Base-by-base conservation (phyloP, 2,329 filamentous ascomycete genomes). In the Epichloe glyceriae region DNA sequence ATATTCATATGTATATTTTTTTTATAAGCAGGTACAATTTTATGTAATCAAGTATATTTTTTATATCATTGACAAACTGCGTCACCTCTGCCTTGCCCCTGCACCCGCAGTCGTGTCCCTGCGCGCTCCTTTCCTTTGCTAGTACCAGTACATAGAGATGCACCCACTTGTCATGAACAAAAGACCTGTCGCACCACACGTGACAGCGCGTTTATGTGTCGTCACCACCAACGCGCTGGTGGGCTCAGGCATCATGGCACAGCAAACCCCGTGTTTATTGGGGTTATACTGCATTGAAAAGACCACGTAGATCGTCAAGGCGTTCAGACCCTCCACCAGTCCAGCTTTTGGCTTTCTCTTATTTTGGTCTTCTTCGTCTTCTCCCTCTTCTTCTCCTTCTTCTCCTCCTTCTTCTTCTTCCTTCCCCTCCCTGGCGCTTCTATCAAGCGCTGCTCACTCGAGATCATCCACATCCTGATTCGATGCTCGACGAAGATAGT, bases 191-290 rank as follows among this genome's bases (percentile, higher is more conserved):
- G 10, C 34, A 19, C 37, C 39, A 14, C 58, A 62, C 59, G 60
- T 62, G 61, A 60, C 53, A 55, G 50, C 59, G 57, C 57, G 59
- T 60, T 44, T 46, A n/a, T 39, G 22, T 42, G 40, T 37, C 26
- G 49, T 20, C 42, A 50, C 51, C 20, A n/a, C 38, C 33, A 37
- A 49, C 43, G 37, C 20, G 42, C 26, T 30, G n/a, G 10, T 33
- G 30, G 35, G 10, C 42, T 10, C 12, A 7, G 15, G 35, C 35
- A 15, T 38, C 14, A n/a, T n/a, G 35, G n/a, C 12, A 38, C 35
- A n/a, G 26, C 26, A 30, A 30, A 10, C 26, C 26, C 26, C 26
- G 8, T 30, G 26, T 30, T 30, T 30, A 26, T 26, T 26, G 8
- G 26, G 26, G 26, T 26, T 26, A 30, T 30, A 30, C 26, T 30